A percentile compares a stretch with the other conserved stretches of the same genome.
These are phyloP conservation scores for Penicillium antarcticum DNA, from an alignment of 495 filamentous ascomycete species.

Conservation along the genomic window DNA sequence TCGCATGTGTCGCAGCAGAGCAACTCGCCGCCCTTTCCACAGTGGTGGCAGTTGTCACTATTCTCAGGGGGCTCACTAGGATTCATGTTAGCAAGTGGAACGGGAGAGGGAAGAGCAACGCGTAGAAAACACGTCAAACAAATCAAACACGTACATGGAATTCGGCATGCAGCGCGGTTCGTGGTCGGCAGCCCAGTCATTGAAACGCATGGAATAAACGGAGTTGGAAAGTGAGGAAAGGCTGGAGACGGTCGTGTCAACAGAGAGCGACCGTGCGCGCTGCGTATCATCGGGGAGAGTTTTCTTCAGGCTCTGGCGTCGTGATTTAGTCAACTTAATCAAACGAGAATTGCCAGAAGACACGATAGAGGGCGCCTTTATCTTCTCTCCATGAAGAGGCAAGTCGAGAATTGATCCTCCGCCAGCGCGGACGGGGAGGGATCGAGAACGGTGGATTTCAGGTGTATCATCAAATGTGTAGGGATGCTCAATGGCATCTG, in stretches of 20 bases:
- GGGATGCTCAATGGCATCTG: slow-evolving; percentile 7
- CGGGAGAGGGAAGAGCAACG: not conserved
- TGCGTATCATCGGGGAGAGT: not conserved
- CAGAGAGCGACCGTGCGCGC: slow-evolving; percentile 14
- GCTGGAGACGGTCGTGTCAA: slow-evolving; percentile 14
- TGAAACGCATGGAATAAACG: slow-evolving; percentile 10
- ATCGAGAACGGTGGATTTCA: not conserved
- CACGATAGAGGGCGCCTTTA: not conserved
- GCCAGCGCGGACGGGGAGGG: not conserved
- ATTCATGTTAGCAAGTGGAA: slow-evolving; percentile 11
- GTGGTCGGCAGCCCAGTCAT: slow-evolving; percentile 10
- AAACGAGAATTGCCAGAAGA: not conserved
- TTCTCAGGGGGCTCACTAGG: slow-evolving; percentile 55
- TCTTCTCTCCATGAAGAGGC: not conserved
- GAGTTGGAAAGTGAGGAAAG: slow-evolving; percentile 15
- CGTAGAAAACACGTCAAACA: not conserved
- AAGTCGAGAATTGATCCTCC: not conserved
- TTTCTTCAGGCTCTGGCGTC: not conserved
- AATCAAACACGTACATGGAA: slow-evolving; percentile 15
- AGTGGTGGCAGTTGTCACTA: slow-evolving; percentile 82
- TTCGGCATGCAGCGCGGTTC: slow-evolving; percentile 15
- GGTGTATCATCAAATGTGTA: not conserved
- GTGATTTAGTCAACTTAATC: not conserved
- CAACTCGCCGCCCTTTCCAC: slow-evolving; percentile 75
- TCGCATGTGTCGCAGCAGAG: slow-evolving; percentile 91